Conservation (phyloP, 768 basidiomycete genomes). For the Boletus pseudopeckii region DNA sequence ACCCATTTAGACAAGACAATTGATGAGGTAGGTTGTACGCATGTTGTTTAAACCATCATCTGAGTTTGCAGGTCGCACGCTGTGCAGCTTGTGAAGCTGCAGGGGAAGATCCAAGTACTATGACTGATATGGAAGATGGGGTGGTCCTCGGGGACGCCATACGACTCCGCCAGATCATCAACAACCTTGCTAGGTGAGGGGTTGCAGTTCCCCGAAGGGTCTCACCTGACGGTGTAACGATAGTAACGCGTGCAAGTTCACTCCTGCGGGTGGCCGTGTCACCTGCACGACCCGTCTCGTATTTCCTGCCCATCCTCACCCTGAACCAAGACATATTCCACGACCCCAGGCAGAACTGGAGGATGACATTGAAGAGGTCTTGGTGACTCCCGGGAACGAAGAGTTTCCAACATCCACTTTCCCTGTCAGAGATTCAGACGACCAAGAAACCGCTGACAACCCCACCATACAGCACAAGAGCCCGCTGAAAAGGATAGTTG, state of each 20-base stretch:
- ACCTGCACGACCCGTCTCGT: constrained; percentile 65
- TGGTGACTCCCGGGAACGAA: constrained; percentile 33
- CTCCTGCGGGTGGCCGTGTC: constrained; percentile 64
- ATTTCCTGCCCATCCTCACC: constrained; percentile 23
- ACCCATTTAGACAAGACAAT: constrained; percentile 67
- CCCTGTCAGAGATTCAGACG: not conserved
- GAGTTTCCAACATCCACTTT: constrained; percentile 15
- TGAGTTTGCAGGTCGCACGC: constrained; percentile 48
- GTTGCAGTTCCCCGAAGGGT: not conserved
- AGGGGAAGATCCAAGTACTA: constrained; percentile 39
- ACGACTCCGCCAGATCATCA: constrained; percentile 75
- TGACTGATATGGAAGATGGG: constrained; percentile 44
- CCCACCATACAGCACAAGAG: not conserved
- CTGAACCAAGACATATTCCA: constrained; percentile 7
- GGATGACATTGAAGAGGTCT: constrained; percentile 24
- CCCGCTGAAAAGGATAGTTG: constrained; percentile 61
- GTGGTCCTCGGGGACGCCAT: constrained; percentile 84
- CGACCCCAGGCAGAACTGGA: constrained; percentile 4
- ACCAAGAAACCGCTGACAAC: not conserved
- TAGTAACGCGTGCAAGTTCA: constrained; percentile 81
- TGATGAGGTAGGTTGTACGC: constrained; percentile 43
- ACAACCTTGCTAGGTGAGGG: constrained; percentile 71
- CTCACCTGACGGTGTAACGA: not conserved
- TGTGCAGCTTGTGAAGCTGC: constrained; percentile 56
- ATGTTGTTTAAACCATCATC: not conserved